Evolutionary conservation across 2,329 filamentous ascomycete species (phyloP).

Genomic region (Trichoderma guizhouense): DNA sequence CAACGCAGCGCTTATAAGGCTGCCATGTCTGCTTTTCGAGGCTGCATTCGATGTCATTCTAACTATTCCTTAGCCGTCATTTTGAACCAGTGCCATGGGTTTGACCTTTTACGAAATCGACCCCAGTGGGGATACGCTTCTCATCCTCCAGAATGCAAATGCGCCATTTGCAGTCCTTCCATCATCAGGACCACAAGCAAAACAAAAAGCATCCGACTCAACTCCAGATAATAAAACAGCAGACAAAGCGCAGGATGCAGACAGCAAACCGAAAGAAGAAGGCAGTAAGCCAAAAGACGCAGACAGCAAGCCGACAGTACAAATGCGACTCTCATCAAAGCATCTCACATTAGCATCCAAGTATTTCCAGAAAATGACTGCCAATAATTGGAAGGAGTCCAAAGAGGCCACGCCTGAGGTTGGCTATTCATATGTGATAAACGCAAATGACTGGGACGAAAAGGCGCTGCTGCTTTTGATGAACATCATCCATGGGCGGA

Average conservation of each 20-base stretch:
- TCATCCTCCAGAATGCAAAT: background rate
- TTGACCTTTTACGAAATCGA: background rate
- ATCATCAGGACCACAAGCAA: background rate
- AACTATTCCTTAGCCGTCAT: background rate
- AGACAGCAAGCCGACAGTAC: background rate
- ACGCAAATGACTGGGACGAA: slow-evolving; percentile 28
- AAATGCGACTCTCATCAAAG: slow-evolving; percentile 32
- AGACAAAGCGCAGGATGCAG: background rate
- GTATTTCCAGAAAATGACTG: slow-evolving; percentile 21
- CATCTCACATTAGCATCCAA: slow-evolving; percentile 35
- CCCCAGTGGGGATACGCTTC: slow-evolving; percentile 8
- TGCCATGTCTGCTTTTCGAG: background rate
- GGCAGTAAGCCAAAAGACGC: background rate
- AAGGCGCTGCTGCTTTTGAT: slow-evolving; percentile 40
- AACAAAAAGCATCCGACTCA: background rate
- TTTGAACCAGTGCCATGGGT: background rate
- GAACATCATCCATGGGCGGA: slow-evolving; percentile 43
- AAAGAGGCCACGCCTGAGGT: slow-evolving; percentile 7
- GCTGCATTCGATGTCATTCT: background rate
- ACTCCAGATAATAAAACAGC: background rate
- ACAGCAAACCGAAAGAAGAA: background rate
- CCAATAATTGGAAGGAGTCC: background rate
- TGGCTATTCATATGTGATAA: background rate
- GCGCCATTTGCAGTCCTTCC: background rate
- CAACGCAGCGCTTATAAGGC: background rate